Base-by-base conservation (phyloP, 192 early-diverging fungal genomes). In the Backusella westeae region DNA sequence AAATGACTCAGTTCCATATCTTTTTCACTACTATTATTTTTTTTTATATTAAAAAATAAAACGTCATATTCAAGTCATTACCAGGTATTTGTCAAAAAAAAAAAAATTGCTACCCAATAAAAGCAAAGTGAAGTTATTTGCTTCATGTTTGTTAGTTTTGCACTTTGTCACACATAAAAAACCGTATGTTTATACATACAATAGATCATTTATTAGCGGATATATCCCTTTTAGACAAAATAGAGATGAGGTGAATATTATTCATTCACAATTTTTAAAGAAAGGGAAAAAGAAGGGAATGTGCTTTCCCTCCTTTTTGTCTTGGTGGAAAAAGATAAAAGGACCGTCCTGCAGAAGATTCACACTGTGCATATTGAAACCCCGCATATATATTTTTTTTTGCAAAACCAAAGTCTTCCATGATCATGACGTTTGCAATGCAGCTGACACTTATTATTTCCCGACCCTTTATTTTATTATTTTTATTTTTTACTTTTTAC, bases 371-470 rank as follows among this genome's bases (percentile, higher is more conserved):
- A 53, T 8, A 21, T 53, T 53, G 0, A 21, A 53, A 21, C 4
- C 6, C 52, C 52, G 52, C 52, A 32, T 32, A 1, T 32, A 32
- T 32, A 1, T 32, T 32, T 32, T 32, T 32, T 53, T 53, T 8
- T 21, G 19, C 14, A 14, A 14, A 6, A 6, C 19, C n/a, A 17
- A 32, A 32, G 32, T 32, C 32, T 32, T 32, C 32, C 17, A 56
- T 56, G n/a, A 56, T 59, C 56, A 59, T 63, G 56, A 63, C 56
- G 56, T 63, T 63, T 63, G 23, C 56, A 63, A 29, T 63, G 56
- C 56, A 63, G 56, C 56, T 63, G 56, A 63, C 56, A 32, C 56
- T 63, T 63, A 29, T 63, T 63, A 63, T 63, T 63, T 63, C 56
- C 56, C 56, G 56, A 63, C 21, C 3, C 10, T 63, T 63, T 63